Base-by-base conservation (phyloP, 2,329 filamentous ascomycete genomes). In the Sclerotinia borealis region DNA sequence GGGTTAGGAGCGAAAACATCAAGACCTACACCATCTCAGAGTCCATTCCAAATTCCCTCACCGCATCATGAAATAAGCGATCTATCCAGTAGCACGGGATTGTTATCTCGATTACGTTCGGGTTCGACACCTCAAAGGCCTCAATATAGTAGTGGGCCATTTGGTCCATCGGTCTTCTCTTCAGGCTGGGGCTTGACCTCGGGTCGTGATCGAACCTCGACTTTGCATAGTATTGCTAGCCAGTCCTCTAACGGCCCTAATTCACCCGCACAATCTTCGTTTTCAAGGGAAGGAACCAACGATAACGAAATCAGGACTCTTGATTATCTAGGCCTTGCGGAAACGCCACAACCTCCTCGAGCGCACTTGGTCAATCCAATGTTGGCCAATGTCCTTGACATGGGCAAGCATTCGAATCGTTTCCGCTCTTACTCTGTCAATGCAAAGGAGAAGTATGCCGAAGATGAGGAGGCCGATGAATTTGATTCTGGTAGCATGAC, bases 391-490 rank as follows among this genome's bases (percentile, higher is more conserved):
- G 84, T 91, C 68, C 89, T 88, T 68, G 62, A 64, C n/a, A 37
- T 39, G 22, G 47, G n/a, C 29, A 90, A 85, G 74, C 90, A 90
- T 70, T 83, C 88, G 50, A 98, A 90, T 75, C 87, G 95, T 59
- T 96, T 98, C 81, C 87, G 95, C 52, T 99, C 95, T 1, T 98
- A 97, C 76, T 99, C 95, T 0, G 95, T 99, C 68, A 99, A 99
- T 76, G 96, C 96, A 63, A 97, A 96, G 77, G 93, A 98, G 75
- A 96, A 95, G 76, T 98, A 98, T 72, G 93, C 90, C 2, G 92
- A 96, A 71, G 89, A 91, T 56, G 89, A 92, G 52, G 93, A 96
- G 59, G 89, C 92, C 65, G 88, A 91, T 19, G 91, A 90, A 65
- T 87, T 83, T 43, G 72, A 75, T 10, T 65, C 66, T 56, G 73